Evolutionary conservation across 768 basidiomycete genomes (phyloP).

Genomic region (Leucocoprinus birnbaumii): DNA sequence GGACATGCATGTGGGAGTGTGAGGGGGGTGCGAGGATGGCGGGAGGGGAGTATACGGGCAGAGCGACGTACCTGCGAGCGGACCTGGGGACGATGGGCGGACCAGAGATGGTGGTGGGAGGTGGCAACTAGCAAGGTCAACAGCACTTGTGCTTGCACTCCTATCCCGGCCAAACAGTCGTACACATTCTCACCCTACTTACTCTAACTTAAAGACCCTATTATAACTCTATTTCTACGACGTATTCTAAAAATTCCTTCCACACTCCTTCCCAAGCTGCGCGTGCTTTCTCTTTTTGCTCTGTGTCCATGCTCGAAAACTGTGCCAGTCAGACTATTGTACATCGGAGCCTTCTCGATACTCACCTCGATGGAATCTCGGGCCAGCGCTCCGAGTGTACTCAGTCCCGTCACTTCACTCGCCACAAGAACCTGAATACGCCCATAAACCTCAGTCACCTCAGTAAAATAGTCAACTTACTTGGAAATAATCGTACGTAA

Average conservation of each 20-base stretch:
- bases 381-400: slow-evolving; percentile 59
- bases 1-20: slow-evolving; percentile 50
- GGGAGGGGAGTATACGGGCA: slow-evolving; percentile 21
- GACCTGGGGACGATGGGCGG: slow-evolving; percentile 7
- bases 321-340: slow-evolving; percentile 18
- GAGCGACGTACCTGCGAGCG: slow-evolving; percentile 25
- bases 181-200: slow-evolving; percentile 20
- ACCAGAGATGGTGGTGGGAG: slow-evolving; percentile 11
- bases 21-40: slow-evolving; percentile 61
- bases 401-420: slow-evolving; percentile 64
- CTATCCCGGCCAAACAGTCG: slow-evolving; percentile 22
- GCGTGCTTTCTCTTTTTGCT: slow-evolving; percentile 44
- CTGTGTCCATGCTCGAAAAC: slow-evolving; percentile 48
- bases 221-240: slow-evolving; percentile 8
- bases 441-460: neutral
- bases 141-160: slow-evolving; percentile 5
- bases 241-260: slow-evolving; percentile 39
- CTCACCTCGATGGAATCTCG: slow-evolving; percentile 62
- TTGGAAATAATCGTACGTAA: slow-evolving; percentile 80
- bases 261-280: slow-evolving; percentile 46
- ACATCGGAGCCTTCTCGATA: neutral
- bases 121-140: slow-evolving; percentile 12
- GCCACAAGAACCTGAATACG: slow-evolving; percentile 54
- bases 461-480: slow-evolving; percentile 25
- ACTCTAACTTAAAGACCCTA: too few species aligned